These are phyloP conservation scores for Schizochytrium sp. DNA, from an alignment of 108 stramenopile species.

Conservation along the genomic window DNA sequence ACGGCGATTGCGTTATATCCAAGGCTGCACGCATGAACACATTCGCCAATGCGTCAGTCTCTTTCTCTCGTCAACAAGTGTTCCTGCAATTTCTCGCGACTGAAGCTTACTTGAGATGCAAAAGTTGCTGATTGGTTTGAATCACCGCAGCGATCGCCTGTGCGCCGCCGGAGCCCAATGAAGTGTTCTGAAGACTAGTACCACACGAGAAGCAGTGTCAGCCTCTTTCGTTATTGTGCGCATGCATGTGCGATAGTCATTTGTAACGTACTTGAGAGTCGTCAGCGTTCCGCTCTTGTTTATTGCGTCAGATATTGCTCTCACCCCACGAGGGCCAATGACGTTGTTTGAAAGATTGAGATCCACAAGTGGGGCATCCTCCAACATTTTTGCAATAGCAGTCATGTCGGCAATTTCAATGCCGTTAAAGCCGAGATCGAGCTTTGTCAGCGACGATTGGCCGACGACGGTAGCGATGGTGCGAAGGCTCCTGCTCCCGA, in stretches of 20 bases:
- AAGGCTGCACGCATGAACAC: not conserved
- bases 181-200: not conserved
- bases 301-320: not conserved
- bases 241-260: no score
- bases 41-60: no score
- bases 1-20: not conserved
- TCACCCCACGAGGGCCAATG: not conserved
- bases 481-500: not conserved
- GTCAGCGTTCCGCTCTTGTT: not conserved
- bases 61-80: not conserved
- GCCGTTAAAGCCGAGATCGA: not conserved
- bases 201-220: not conserved
- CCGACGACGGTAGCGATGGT: not conserved
- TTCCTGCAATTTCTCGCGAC: not conserved
- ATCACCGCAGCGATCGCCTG: not conserved
- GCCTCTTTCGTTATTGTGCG: no score
- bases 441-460: not conserved
- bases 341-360: not conserved
- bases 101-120: not conserved
- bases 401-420: not conserved
- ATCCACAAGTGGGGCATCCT: not conserved
- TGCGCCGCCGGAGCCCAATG: not conserved
- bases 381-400: not conserved
- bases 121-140: not conserved
- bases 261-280: not conserved